phyloP scores from a whole-genome alignment of 2,329 filamentous ascomycete genomes.

The Ilyonectria robusta region DNA sequence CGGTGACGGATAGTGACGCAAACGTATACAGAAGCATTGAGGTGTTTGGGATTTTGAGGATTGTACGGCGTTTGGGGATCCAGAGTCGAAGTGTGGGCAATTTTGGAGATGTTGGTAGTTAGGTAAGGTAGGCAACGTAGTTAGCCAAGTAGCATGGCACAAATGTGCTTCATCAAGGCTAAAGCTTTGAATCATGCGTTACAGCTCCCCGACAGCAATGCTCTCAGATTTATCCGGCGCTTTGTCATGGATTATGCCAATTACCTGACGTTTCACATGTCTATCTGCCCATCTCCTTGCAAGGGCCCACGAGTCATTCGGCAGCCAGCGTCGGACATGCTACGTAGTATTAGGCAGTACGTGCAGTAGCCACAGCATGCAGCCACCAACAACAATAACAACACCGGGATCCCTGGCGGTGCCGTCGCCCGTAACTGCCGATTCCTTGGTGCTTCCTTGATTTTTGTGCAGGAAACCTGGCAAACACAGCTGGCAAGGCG shows the following conservation, averaged over 20 bases:
- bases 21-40: constrained; percentile 3
- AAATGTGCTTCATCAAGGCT: neutral
- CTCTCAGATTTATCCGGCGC: neutral
- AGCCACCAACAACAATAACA: neutral
- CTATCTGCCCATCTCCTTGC: constrained; percentile 7
- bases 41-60: constrained; percentile 16
- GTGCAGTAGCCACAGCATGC: neutral
- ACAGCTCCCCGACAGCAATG: neutral
- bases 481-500: constrained; percentile 1
- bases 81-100: neutral
- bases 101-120: neutral
- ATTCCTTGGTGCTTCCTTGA: constrained; percentile 21
- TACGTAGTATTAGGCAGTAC: neutral
- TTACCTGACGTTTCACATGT: constrained; percentile 24
- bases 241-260: constrained; percentile 3
- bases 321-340: neutral
- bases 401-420: constrained; percentile 10
- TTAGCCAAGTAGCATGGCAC: neutral
- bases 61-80: constrained; percentile 7
- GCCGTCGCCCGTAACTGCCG: constrained; percentile 11
- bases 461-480: constrained; percentile 18
- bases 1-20: neutral
- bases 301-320: constrained; percentile 25
- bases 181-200: constrained; percentile 1
- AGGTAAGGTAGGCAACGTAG: neutral